Conservation (phyloP, 768 basidiomycete genomes). For the Suillus subaureus region DNA sequence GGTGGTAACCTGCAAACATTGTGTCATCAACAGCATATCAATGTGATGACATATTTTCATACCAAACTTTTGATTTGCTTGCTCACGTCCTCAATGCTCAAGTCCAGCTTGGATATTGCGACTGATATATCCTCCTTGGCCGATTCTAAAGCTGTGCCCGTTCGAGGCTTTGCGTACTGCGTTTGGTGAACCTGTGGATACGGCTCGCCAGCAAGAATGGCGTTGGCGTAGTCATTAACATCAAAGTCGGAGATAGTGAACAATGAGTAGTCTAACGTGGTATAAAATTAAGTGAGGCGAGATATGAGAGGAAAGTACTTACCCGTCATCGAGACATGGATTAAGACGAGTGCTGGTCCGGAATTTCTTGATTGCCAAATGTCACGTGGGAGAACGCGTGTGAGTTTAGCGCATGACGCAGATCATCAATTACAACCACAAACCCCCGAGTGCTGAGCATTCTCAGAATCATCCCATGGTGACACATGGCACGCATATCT, state of each 20-base stretch:
- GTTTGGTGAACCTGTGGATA: conserved; percentile 53
- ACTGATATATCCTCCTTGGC: conserved; percentile 87
- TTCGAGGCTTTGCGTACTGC: conserved; percentile 22
- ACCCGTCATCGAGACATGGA: not conserved
- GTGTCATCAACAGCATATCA: not conserved
- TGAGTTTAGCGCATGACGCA: no score
- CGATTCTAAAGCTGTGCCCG: conserved; percentile 46
- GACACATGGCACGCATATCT: no score
- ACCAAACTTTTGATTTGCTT: conserved; percentile 89
- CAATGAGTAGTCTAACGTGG: conserved; percentile 64
- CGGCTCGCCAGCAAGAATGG: conserved; percentile 80
- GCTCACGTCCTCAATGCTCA: conserved; percentile 88
- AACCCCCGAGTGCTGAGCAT: no score
- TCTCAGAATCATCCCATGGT: no score
- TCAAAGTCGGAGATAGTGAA: conserved; percentile 81
- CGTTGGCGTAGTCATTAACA: conserved; percentile 88
- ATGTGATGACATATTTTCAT: conserved; percentile 26
- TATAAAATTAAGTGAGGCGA: not conserved
- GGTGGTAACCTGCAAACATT: conserved; percentile 59
- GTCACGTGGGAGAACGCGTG: no score
- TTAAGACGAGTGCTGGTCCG: not conserved
- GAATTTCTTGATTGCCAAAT: no score
- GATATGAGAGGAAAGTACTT: not conserved
- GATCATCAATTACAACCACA: no score
- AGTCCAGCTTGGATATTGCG: conserved; percentile 84